Conservation (phyloP, 306 rosid species). For the Trifolium fragiferum region DNA sequence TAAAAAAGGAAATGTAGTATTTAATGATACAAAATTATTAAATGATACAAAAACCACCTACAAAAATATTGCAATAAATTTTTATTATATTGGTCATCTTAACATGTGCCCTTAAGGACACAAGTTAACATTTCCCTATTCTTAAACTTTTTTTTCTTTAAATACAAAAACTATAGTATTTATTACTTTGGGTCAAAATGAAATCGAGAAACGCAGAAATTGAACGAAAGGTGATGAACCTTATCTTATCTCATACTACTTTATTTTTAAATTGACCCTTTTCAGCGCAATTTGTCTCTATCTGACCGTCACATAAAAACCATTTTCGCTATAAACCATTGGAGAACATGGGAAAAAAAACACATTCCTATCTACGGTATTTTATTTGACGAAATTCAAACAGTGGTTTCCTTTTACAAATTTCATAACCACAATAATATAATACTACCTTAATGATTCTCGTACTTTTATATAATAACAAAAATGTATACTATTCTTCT, state of each 20-base stretch:
- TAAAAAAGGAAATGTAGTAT: too few species aligned
- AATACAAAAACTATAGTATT: background rate
- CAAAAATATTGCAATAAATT: too few species aligned
- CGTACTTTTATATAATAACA: too few species aligned
- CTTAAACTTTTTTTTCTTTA: too few species aligned
- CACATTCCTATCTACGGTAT: background rate
- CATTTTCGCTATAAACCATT: slow-evolving; percentile 7
- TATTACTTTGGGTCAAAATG: background rate
- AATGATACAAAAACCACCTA: too few species aligned
- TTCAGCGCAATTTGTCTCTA: background rate
- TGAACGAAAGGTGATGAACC: slow-evolving; percentile 5
- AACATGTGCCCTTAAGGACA: too few species aligned
- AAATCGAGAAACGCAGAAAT: background rate
- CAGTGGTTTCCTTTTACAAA: background rate
- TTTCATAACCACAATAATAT: background rate
- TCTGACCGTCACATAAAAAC: background rate
- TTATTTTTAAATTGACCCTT: background rate
- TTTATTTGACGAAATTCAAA: background rate
- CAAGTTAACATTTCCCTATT: too few species aligned
- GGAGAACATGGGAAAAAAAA: background rate
- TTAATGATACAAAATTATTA: too few species aligned
- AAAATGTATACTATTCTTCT: background rate
- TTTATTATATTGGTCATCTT: too few species aligned
- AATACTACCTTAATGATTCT: background rate
- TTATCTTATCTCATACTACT: background rate